A percentile compares a stretch with the other conserved stretches of the same genome.
These are phyloP conservation scores for Gossypium turneri DNA, from an alignment of 345 rosid genomes.

Conservation along the genomic window DNA sequence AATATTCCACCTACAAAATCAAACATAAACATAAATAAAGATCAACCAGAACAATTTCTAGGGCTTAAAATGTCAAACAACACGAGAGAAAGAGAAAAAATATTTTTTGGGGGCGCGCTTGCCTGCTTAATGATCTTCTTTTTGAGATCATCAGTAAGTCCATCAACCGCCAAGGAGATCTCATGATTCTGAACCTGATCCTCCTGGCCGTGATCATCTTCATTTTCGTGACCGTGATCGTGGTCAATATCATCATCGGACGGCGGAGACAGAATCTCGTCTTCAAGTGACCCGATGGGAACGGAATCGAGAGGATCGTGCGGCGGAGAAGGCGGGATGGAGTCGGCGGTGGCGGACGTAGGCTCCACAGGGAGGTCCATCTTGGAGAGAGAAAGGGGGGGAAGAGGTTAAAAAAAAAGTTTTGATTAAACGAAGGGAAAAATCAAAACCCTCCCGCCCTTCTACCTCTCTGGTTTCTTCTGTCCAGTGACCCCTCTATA, in stretches of 20 bases:
- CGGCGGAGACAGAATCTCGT: slow-evolving; percentile 26
- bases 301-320: slow-evolving; percentile 26
- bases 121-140: slow-evolving; percentile 62
- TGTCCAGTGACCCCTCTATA: neutral
- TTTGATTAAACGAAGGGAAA: neutral
- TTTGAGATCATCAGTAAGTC: slow-evolving; percentile 46
- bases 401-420: neutral
- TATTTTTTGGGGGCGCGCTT: neutral
- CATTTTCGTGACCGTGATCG: slow-evolving; percentile 18
- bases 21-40: neutral
- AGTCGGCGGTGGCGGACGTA: slow-evolving; percentile 23
- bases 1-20: slow-evolving; percentile 74
- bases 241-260: slow-evolving; percentile 39
- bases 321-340: slow-evolving; percentile 17
- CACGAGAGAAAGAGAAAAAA: neutral
- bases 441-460: slow-evolving; percentile 29
- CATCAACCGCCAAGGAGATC: slow-evolving; percentile 24
- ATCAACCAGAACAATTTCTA: neutral
- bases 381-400: slow-evolving; percentile 19
- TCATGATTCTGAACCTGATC: slow-evolving; percentile 28
- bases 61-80: neutral
- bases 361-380: slow-evolving; percentile 32
- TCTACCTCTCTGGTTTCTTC: slow-evolving; percentile 6
- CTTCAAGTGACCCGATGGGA: slow-evolving; percentile 35
- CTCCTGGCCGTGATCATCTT: slow-evolving; percentile 15